phyloP scores from a whole-genome alignment of 768 basidiomycete species.

The Pleurotus sapidus region DNA sequence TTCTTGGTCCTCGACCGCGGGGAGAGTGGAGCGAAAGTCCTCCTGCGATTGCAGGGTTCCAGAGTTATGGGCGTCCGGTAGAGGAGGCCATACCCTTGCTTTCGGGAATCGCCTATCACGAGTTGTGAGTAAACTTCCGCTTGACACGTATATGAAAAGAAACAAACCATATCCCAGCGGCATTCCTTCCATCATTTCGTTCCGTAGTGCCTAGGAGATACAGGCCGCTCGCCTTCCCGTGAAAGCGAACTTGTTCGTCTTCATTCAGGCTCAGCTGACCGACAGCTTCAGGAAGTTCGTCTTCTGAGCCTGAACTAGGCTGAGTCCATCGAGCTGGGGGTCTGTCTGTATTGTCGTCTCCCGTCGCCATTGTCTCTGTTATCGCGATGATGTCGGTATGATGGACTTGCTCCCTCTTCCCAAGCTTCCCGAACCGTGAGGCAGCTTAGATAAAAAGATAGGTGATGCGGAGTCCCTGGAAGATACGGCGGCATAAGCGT shows the following conservation, averaged over 20 bases:
- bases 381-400: background rate
- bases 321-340: constrained; percentile 30
- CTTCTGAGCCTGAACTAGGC: constrained; percentile 34
- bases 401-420: constrained; percentile 1
- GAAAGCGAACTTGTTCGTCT: constrained; percentile 81
- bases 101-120: constrained; percentile 72
- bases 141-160: constrained; percentile 7
- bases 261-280: constrained; percentile 89
- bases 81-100: constrained; percentile 85
- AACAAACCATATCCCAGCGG: constrained; percentile 72
- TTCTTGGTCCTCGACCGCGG: constrained; percentile 56
- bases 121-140: background rate
- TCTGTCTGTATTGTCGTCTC: constrained; percentile 18
- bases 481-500: constrained; percentile 7
- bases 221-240: constrained; percentile 81
- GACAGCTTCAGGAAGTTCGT: constrained; percentile 61
- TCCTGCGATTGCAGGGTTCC: constrained; percentile 26
- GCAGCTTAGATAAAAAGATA: constrained; percentile 9
- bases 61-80: constrained; percentile 20
- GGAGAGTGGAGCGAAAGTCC: constrained; percentile 44
- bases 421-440: constrained; percentile 5
- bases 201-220: constrained; percentile 66
- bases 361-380: constrained; percentile 7
- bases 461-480: constrained; percentile 7
- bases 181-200: constrained; percentile 61